Percentiles rank a stretch among this genome's conserved stretches.
Conservation (phyloP, 306 rosid genomes). For the Cicer pinnatifidum region DNA sequence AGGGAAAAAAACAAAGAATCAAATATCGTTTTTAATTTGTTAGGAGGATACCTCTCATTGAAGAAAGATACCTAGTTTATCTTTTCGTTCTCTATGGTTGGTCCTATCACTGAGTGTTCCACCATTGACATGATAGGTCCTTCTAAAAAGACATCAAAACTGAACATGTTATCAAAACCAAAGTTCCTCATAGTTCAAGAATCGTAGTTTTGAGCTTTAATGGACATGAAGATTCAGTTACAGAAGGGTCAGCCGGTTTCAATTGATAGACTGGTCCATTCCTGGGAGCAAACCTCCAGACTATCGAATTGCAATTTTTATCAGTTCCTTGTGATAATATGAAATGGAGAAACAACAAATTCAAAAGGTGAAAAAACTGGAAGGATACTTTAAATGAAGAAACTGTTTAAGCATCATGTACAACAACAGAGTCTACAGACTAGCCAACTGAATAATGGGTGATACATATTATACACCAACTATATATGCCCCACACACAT, state of each 20-base stretch:
- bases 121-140: neutral
- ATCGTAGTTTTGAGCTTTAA: no score
- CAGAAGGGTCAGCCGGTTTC: neutral
- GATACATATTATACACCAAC: conserved; percentile 42
- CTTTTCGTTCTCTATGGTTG: neutral
- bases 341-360: neutral
- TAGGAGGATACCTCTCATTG: neutral
- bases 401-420: conserved; percentile 26
- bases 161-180: neutral
- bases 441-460: conserved; percentile 25
- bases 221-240: no score
- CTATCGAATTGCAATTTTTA: neutral
- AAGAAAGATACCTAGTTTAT: neutral
- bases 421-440: conserved; percentile 35
- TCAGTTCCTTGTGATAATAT: neutral
- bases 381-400: neutral
- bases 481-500: conserved; percentile 29
- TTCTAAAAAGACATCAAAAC: neutral
- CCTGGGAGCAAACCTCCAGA: neutral
- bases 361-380: neutral
- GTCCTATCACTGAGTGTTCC: neutral
- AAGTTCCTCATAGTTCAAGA: no score
- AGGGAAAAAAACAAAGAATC: neutral
- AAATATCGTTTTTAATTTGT: neutral
- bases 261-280: neutral